Conservation (phyloP, 2,329 filamentous ascomycete species). For the Sclerotinia trifoliorum region DNA sequence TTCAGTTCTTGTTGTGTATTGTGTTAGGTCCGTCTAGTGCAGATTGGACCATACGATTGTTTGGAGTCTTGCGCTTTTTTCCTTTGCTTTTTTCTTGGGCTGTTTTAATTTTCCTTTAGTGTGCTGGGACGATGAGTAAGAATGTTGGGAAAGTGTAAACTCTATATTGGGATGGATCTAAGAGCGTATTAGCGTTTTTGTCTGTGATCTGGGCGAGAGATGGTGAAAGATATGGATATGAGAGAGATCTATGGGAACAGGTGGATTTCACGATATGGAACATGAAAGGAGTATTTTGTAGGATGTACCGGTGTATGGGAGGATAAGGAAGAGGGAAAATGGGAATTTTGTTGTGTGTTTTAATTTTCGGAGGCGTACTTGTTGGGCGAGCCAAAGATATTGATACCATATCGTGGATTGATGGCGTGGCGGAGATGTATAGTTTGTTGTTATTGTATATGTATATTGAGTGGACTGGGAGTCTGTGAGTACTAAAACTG, state of each 20-base stretch:
- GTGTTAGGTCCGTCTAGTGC: conserved; percentile 17
- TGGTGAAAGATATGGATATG: neutral
- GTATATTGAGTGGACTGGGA: neutral
- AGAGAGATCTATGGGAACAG: neutral
- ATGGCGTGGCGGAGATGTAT: neutral
- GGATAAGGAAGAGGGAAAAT: neutral
- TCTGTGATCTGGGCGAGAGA: neutral
- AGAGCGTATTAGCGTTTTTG: neutral
- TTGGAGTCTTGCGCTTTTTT: neutral
- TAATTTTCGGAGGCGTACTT: neutral
- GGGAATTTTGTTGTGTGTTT: neutral
- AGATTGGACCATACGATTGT: conserved; percentile 12
- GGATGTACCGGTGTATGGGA: neutral
- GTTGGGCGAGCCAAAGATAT: neutral
- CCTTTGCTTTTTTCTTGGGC: neutral
- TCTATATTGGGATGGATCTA: neutral
- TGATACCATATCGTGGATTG: neutral
- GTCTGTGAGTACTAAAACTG: neutral
- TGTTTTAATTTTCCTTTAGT: neutral
- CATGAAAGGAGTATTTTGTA: neutral
- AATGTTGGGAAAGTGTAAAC: neutral
- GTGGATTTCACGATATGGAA: no score
- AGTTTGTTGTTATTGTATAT: neutral
- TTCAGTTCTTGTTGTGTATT: conserved; percentile 5
- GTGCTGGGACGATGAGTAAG: neutral